Base-by-base conservation (phyloP, 2,329 filamentous ascomycete species). In the Paecilomyces niveus region DNA sequence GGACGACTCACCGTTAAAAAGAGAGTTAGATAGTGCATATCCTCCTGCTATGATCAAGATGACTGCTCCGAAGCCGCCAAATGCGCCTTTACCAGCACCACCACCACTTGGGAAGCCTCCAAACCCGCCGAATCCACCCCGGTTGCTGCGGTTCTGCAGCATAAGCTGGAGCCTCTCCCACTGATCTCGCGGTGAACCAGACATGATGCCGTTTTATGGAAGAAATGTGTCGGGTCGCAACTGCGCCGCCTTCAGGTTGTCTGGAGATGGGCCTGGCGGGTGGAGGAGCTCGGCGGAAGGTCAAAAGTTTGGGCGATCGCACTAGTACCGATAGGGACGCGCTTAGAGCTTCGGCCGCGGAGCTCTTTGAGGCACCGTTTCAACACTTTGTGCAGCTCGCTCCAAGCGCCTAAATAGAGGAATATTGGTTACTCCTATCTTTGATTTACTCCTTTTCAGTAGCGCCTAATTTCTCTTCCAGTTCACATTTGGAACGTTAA, bases 101-200 rank as follows among this genome's bases (percentile, higher is more conserved):
- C 82, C 72, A 63, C 83, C 84, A 61, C 81, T 80, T 52, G 83
- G 76, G 53, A 83, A 72, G 62, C 81, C 76, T 24, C 67, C 61
- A 39, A 63, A 59, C 5, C 78, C 76, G 55, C 79, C 78, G 60
- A 75, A 72, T 56, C 82, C 81, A 63, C 80, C 78, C 62, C 76
- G 75, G 58, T 75, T 74, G 67, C 70, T 69, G 33, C 81, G 77
- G 64, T 80, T 79, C 69, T 83, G 79, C 65, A 87, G 79, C 61
- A 84, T 83, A 68, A 81, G 80, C 75, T 87, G 85, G 65, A 90
- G 77, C 68, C 82, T 81, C 73, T 81, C 80, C 82, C 85, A 89
- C 67, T 85, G 81, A 73, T 89, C 85, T 70, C 83, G 81, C 56
- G 86, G 86, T 71, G 86, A 85, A 64, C 77, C 72, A 66, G 74